These are phyloP conservation scores for Baeospora myosura DNA, from an alignment of 1,284 basidiomycete species.

Conservation along the genomic window DNA sequence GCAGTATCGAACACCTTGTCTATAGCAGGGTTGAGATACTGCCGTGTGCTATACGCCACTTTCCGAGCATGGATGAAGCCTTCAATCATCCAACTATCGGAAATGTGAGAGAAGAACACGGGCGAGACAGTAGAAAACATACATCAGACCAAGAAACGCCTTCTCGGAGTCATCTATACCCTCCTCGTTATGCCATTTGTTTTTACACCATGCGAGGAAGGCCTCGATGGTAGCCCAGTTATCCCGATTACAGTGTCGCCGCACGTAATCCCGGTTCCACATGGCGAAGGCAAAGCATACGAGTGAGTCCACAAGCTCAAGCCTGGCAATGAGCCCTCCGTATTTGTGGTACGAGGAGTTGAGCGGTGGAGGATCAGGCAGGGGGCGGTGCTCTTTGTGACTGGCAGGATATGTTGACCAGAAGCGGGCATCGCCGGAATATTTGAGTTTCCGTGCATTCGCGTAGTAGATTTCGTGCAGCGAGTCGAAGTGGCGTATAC, in stretches of 20 bases:
- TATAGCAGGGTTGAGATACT: slow-evolving; percentile 36
- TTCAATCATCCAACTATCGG: slow-evolving; percentile 61
- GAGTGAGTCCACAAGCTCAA: slow-evolving; percentile 69
- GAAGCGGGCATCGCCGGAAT: slow-evolving; percentile 66
- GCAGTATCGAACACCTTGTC: slow-evolving; percentile 30
- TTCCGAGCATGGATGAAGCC: slow-evolving; percentile 60
- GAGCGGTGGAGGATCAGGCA: slow-evolving; percentile 52
- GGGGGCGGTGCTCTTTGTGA: slow-evolving; percentile 55
- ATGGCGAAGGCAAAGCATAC: slow-evolving; percentile 67
- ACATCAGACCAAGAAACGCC: slow-evolving; percentile 71
- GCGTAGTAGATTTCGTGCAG: slow-evolving; percentile 58
- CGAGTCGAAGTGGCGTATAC: slow-evolving; percentile 39
- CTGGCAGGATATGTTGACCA: slow-evolving; percentile 62
- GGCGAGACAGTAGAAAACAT: slow-evolving; percentile 30
- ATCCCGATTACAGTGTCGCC: slow-evolving; percentile 40
- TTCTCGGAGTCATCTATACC: slow-evolving; percentile 57
- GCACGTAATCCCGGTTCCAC: slow-evolving; percentile 60
- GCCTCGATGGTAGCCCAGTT: slow-evolving; percentile 59
- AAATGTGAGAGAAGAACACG: slow-evolving; percentile 22
- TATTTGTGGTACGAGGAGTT: slow-evolving; percentile 64
- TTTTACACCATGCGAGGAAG: slow-evolving; percentile 59
- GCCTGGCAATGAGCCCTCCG: slow-evolving; percentile 60
- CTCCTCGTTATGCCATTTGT: slow-evolving; percentile 59
- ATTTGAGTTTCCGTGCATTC: slow-evolving; percentile 62
- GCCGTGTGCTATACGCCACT: slow-evolving; percentile 38